A percentile compares a stretch with the other conserved stretches of the same genome.
phyloP scores from a whole-genome alignment of 2,329 filamentous ascomycete genomes.

The Cladobotryum mycophilum region DNA sequence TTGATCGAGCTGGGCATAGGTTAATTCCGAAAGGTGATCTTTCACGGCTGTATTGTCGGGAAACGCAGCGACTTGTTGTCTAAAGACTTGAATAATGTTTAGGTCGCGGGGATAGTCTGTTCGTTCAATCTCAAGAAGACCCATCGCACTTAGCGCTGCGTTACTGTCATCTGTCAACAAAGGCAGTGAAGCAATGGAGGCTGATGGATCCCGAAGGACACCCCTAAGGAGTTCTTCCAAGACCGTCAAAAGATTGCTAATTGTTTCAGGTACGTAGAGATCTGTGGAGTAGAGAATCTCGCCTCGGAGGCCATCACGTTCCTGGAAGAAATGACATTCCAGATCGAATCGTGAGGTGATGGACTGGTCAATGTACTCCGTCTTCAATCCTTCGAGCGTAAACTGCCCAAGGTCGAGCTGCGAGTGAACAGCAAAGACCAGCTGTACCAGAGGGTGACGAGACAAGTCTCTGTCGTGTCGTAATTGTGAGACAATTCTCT shows the following conservation, averaged over 20 bases:
- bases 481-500: slow-evolving; percentile 12
- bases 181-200: background rate
- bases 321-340: slow-evolving; percentile 18
- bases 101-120: slow-evolving; percentile 14
- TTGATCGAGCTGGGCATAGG: slow-evolving; percentile 18
- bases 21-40: slow-evolving; percentile 13
- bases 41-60: slow-evolving; percentile 15
- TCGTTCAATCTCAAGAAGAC: background rate
- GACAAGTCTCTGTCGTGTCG: slow-evolving; percentile 13
- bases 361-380: background rate
- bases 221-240: slow-evolving; percentile 14
- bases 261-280: slow-evolving; percentile 13
- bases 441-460: slow-evolving; percentile 10
- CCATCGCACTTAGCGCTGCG: background rate
- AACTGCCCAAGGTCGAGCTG: slow-evolving; percentile 10
- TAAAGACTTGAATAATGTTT: slow-evolving; percentile 19
- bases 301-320: slow-evolving; percentile 7
- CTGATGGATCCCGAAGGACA: slow-evolving; percentile 8
- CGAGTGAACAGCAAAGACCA: slow-evolving; percentile 16
- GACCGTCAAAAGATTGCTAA: slow-evolving; percentile 14
- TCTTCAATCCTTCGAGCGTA: slow-evolving; percentile 10
- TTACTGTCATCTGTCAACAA: background rate
- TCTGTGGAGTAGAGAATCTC: slow-evolving; percentile 14
- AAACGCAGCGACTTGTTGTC: slow-evolving; percentile 10
- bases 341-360: slow-evolving; percentile 16